phyloP scores from a whole-genome alignment of 371 early-diverging fungal genomes.

The Rhizopus sp. region DNA sequence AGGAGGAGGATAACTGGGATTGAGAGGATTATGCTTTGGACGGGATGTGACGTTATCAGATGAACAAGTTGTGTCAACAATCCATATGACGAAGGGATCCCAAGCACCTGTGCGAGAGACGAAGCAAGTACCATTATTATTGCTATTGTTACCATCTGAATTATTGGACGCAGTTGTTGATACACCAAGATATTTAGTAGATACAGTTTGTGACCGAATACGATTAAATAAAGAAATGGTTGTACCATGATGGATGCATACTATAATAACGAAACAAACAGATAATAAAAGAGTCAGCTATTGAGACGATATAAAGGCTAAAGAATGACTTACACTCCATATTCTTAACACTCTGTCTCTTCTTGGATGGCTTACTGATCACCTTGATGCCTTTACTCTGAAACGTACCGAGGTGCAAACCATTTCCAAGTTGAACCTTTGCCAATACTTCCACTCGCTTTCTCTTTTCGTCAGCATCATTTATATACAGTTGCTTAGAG shows the following conservation, averaged over 20 bases:
- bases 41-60: conserved; percentile 36
- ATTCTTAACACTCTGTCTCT: conserved; percentile 83
- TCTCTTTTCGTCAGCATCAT: conserved; percentile 83
- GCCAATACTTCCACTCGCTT: conserved; percentile 77
- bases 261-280: conserved; percentile 40
- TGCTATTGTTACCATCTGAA: conserved; percentile 29
- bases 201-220: conserved; percentile 87
- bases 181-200: conserved; percentile 81
- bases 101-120: conserved; percentile 78
- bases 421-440: conserved; percentile 68
- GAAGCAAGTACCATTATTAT: conserved; percentile 66
- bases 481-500: conserved; percentile 82
- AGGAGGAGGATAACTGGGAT: conserved; percentile 55
- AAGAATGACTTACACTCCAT: conserved; percentile 62
- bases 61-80: conserved; percentile 64
- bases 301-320: too few species aligned
- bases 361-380: conserved; percentile 85
- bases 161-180: conserved; percentile 20
- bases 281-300: conserved; percentile 33
- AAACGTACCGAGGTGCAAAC: conserved; percentile 68
- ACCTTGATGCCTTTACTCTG: conserved; percentile 81
- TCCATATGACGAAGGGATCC: conserved; percentile 91
- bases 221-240: conserved; percentile 83
- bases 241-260: conserved; percentile 83
- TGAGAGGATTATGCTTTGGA: conserved; percentile 27